Evolutionary conservation across 805 yeast species (phyloP).

Genomic region (Pichia scutulata): DNA sequence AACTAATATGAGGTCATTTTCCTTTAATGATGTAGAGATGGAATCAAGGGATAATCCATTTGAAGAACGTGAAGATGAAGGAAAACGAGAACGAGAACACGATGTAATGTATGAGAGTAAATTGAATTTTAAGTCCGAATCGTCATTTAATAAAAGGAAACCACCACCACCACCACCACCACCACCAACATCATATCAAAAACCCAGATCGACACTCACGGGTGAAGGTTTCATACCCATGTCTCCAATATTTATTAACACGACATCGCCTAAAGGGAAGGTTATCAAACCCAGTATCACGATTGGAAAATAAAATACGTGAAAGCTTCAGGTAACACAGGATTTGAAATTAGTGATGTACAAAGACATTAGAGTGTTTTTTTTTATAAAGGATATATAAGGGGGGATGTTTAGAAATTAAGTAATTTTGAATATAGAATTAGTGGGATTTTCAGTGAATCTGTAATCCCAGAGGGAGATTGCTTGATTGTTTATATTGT

Average conservation of each 20-base stretch:
- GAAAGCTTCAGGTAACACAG: too few relatives aligned
- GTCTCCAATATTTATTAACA: not conserved
- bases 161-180: not conserved
- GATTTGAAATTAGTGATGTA: too few relatives aligned
- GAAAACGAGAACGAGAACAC: too few relatives aligned
- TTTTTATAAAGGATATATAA: conserved; percentile 6
- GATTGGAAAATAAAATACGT: conserved; percentile 22
- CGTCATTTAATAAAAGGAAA: not conserved
- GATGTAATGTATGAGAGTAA: not conserved
- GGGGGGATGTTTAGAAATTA: conserved; percentile 7
- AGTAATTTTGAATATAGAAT: conserved; percentile 26
- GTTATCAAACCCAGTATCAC: not conserved
- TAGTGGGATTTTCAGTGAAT: conserved; percentile 55
- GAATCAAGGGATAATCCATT: not conserved
- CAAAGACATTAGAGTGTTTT: too few relatives aligned
- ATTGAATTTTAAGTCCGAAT: not conserved
- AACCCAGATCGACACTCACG: too few relatives aligned
- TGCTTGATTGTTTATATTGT: conserved; percentile 34
- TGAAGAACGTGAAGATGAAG: not conserved
- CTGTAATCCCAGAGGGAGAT: conserved; percentile 61
- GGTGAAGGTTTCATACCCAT: not conserved
- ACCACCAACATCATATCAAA: too few relatives aligned
- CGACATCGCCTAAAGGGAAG: not conserved
- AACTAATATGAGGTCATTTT: not conserved
- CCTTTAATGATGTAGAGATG: not conserved